Percentiles rank a stretch among this genome's conserved stretches.
Conservation (phyloP, 768 basidiomycete genomes). For the Suillus plorans region DNA sequence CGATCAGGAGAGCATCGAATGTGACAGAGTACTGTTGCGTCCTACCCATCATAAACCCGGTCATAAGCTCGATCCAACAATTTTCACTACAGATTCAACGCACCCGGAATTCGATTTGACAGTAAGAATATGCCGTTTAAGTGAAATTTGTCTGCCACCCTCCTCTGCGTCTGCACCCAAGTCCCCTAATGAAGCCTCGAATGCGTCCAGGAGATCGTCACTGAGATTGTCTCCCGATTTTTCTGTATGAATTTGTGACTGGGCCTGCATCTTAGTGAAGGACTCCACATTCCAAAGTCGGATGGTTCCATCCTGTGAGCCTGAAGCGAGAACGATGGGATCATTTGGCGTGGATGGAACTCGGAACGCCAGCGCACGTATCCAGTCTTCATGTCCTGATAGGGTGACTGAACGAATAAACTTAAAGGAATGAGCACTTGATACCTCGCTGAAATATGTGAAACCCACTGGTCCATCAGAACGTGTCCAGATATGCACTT, state of each 20-base stretch:
- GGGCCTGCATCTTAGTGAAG: conserved; percentile 31
- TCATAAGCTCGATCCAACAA: conserved; percentile 2
- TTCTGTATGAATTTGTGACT: conserved; percentile 11
- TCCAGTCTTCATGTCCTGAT: conserved; percentile 95
- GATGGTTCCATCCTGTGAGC: conserved; percentile 93
- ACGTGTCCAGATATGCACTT: conserved; percentile 75
- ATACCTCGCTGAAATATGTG: conserved; percentile 3
- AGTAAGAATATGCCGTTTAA: conserved; percentile 79
- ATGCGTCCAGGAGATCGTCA: conserved; percentile 83
- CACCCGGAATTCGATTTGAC: conserved; percentile 53
- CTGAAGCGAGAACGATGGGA: conserved; percentile 82
- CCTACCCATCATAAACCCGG: conserved; percentile 26
- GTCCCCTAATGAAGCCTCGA: conserved; percentile 79
- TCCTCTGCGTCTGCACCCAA: conserved; percentile 66
- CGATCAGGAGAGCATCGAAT: conserved; percentile 91
- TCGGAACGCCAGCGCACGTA: conserved; percentile 76
- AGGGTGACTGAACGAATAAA: conserved; percentile 60
- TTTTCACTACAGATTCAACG: conserved; percentile 12
- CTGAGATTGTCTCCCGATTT: conserved; percentile 36
- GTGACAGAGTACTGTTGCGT: conserved; percentile 68
- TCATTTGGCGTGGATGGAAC: conserved; percentile 22
- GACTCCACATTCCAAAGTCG: conserved; percentile 86
- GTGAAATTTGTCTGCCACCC: conserved; percentile 82
- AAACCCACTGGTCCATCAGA: conserved; percentile 53
- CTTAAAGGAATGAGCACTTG: conserved; percentile 30